Evolutionary conservation across 352 stramenopile genomes (phyloP), one percentile per base, ranked within the genome.

Genomic region (Phytophthora ohioensis): DNA sequence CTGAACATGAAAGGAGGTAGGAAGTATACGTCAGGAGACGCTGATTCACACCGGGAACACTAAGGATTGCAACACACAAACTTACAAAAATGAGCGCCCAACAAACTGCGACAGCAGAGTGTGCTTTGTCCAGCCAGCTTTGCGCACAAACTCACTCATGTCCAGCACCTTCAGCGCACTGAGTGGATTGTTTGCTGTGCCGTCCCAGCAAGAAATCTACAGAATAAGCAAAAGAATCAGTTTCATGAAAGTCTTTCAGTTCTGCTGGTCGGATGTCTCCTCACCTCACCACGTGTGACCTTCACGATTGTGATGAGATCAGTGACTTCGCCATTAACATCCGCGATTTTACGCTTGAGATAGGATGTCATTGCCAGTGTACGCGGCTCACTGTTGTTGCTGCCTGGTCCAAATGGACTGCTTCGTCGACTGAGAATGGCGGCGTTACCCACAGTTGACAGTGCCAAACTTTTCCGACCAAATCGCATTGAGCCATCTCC

Each of bases 251-350:
- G 15, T 43, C 15, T 4, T 41, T 17, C 21, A 21, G 5, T 8
- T 55, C 8, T 12, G 15, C 57, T 31, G 12, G 1, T 32, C 11
- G 13, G 31, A 35, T 12, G 6, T 21, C 31, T 35, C 21, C 41
- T 46, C 74, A 86, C 81, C 81, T 94, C 87, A 17, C 84, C 84
- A 6, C 84, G 79, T 8, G 81, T 90, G 56, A 94, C 87, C 39
- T 91, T 91, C 39, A 87, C 74, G 32, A 94, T 80, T 0, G 87
- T 92, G 62, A 94, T 87, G 41, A 94, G 61, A 59, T 92, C 85
- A 5, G 74, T 87, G 53, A 91, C 64, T 39, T 94, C 84, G 3
- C 60, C 63, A 9, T 73, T 71, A 10, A 75, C 73, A 21, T 87
- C 82, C 6, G 69, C 57, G 31, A 92, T 70, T 59, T 78, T 82